Conservation (phyloP, 164 flowering plant genomes). For the Vitis cinerea region DNA sequence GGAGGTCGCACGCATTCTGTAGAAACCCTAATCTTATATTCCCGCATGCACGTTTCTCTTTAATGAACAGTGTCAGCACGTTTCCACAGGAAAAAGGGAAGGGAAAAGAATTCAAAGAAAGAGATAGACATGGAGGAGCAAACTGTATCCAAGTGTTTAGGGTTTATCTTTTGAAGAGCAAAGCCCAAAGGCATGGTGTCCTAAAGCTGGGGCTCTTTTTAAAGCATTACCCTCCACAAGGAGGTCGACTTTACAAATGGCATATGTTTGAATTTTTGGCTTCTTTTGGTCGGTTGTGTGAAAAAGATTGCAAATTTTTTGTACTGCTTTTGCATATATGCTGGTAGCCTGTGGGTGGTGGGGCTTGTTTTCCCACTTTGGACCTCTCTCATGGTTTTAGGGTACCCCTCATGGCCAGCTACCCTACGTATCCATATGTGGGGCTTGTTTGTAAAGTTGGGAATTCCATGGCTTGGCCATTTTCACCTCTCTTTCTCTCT, state of each 20-base stretch:
- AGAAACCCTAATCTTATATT: constrained; percentile 23
- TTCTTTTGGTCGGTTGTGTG: constrained; percentile 17
- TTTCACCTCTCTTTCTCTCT: no score
- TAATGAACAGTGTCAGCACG: constrained; percentile 29
- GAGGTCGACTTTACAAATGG: constrained; percentile 6
- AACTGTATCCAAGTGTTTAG: neutral
- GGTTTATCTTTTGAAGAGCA: constrained; percentile 10
- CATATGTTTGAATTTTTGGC: constrained; percentile 13
- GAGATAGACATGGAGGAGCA: neutral
- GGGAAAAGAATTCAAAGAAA: neutral
- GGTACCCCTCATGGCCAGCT: neutral
- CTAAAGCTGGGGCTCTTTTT: constrained; percentile 33
- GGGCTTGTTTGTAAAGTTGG: no score
- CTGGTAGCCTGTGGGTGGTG: neutral
- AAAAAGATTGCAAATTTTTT: neutral
- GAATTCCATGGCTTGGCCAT: no score
- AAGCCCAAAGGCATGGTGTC: constrained; percentile 22
- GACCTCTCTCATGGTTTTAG: no score
- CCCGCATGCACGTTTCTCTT: constrained; percentile 49
- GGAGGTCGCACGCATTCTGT: constrained; percentile 23
- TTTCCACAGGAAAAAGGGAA: constrained; percentile 23
- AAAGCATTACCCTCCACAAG: constrained; percentile 12
- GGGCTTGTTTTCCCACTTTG: no score
- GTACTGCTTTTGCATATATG: neutral
- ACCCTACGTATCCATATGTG: no score